Percentiles rank a stretch among this genome's conserved stretches.
These are phyloP conservation scores for Acorus gramineus DNA, from an alignment of 106 monocot genomes.

Conservation along the genomic window DNA sequence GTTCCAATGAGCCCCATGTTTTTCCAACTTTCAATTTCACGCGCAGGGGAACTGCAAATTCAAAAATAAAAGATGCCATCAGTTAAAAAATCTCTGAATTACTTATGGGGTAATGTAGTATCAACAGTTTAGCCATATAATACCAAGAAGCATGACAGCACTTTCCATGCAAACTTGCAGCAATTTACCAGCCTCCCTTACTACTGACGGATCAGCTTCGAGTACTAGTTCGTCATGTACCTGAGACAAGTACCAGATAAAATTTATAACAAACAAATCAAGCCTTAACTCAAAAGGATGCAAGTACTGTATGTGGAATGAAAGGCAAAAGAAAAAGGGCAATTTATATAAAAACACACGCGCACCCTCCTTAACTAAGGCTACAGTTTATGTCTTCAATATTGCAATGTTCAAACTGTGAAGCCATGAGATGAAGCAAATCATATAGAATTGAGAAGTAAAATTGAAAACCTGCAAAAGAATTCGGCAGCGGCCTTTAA, in stretches of 20 bases:
- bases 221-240: constrained; percentile 95
- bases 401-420: too few relatives aligned
- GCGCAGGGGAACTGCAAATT: constrained; percentile 60
- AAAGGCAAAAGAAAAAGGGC: background rate
- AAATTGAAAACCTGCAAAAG: constrained; percentile 64
- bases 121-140: background rate
- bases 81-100: background rate
- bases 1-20: constrained; percentile 88
- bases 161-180: constrained; percentile 75
- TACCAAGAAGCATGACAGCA: constrained; percentile 75
- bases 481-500: constrained; percentile 76
- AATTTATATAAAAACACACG: too few relatives aligned
- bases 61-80: constrained; percentile 3
- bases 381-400: too few relatives aligned
- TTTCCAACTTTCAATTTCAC: constrained; percentile 78
- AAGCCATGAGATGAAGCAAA: too few relatives aligned
- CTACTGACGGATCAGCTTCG: constrained; percentile 60
- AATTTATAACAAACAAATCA: background rate
- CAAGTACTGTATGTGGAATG: background rate
- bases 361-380: too few relatives aligned
- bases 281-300: too few relatives aligned
- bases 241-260: constrained; percentile 11
- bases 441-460: background rate
- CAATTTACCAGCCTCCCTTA: constrained; percentile 50
- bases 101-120: background rate